Base-by-base conservation (phyloP, 2,329 filamentous ascomycete species). In the Waltergamsia citrina region DNA sequence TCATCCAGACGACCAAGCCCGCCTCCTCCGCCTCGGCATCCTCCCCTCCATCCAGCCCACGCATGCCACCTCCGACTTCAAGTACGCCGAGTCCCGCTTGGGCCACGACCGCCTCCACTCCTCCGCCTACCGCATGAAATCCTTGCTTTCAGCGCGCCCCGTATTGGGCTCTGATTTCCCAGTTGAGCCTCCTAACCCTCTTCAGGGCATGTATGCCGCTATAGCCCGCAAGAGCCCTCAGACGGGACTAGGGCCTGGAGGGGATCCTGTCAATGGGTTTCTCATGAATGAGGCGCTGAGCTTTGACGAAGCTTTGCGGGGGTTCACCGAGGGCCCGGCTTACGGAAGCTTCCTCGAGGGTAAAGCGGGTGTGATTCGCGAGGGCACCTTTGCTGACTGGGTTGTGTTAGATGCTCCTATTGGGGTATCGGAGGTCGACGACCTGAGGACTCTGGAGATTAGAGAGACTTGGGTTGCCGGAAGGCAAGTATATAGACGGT, bases 31-130 rank as follows among this genome's bases (percentile, higher is more conserved):
- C 5, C 52, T 81, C 5, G 74, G 73, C 6, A 72, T 84, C 45
- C 66, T 83, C 34, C 77, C 79, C 1, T 81, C 74, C 3, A 74
- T 85, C 35, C 80, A 84, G 46, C 80, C 79, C 5, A 83, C 80
- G 0, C 79, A 84, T 46, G 78, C 80, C 16, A 84, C 79, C 4
- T 79, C 74, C 7, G 80, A 84, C 51, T 81, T 80, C 74, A 65
- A 67, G 5, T 83, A 82, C 45, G 80, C 78, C 7, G 65, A 73
- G 40, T 54, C 52, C 25, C 66, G 79, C 6, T 69, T 85, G 0
- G 80, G 79, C 0, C 45, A 49, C 8, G 53, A 65, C 17, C 69
- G 80, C 16, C 71, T 72, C 1, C 48, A 50, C 14, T 46, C 56
- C 11, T 71, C 74, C 39, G 79, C 78, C 2, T 85, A 85, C 51